Conservation (phyloP, 352 stramenopile genomes). For the Thalassiosira gravida region DNA sequence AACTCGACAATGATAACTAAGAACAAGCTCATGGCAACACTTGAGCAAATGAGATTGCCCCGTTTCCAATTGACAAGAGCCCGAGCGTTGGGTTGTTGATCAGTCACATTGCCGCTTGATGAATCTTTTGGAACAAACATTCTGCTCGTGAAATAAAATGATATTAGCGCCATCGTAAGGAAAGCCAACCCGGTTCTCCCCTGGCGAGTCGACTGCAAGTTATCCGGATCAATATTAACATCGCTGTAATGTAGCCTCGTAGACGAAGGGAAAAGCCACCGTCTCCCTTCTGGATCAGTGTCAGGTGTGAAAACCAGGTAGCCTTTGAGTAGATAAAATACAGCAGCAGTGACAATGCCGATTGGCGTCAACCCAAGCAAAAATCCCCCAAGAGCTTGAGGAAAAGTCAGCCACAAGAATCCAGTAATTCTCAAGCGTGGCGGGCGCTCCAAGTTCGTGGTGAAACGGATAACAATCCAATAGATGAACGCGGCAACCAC, state of each 20-base stretch:
- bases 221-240: slow-evolving; percentile 87
- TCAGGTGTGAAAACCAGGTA: slow-evolving; percentile 74
- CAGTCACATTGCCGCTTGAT: slow-evolving; percentile 66
- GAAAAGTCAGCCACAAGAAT: slow-evolving; percentile 91
- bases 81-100: slow-evolving; percentile 90
- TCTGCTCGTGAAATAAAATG: slow-evolving; percentile 87
- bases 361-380: slow-evolving; percentile 90
- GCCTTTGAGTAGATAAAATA: slow-evolving; percentile 62
- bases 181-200: slow-evolving; percentile 93
- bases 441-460: slow-evolving; percentile 90
- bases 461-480: slow-evolving; percentile 90
- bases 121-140: slow-evolving; percentile 93
- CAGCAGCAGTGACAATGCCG: slow-evolving; percentile 45
- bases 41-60: slow-evolving; percentile 93
- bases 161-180: slow-evolving; percentile 89
- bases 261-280: slow-evolving; percentile 86
- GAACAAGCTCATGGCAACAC: slow-evolving; percentile 90
- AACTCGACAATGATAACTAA: slow-evolving; percentile 93
- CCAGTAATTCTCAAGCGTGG: slow-evolving; percentile 91
- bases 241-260: slow-evolving; percentile 89
- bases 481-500: slow-evolving; percentile 88
- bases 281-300: slow-evolving; percentile 52
- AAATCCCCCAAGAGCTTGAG: slow-evolving; percentile 89
- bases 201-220: slow-evolving; percentile 60
- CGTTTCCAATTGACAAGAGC: slow-evolving; percentile 93